Percentiles rank a stretch among this genome's conserved stretches.
Conservation (phyloP, 1,284 basidiomycete species). For the Peniophora sp. region DNA sequence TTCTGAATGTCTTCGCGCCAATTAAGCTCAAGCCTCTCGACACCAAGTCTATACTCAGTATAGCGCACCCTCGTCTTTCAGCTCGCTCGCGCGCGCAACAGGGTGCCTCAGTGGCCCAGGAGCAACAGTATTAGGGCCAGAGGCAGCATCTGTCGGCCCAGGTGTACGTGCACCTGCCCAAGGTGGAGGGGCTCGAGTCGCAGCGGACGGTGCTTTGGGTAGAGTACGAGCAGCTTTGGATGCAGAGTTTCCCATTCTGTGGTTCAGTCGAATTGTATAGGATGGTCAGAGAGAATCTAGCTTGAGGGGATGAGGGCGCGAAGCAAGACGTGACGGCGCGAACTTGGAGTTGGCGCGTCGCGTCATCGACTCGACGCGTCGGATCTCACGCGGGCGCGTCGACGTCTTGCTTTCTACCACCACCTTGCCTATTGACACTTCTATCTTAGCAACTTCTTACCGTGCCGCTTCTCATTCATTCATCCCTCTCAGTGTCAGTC, state of each 20-base stretch:
- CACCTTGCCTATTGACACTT: too few species aligned
- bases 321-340: neutral
- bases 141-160: neutral
- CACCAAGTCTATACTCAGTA: neutral
- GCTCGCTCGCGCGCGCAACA: slow-evolving; percentile 39
- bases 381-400: too few species aligned
- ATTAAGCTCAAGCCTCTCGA: neutral
- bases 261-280: neutral
- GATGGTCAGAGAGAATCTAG: too few species aligned
- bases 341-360: neutral
- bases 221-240: slow-evolving; percentile 64
- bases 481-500: too few species aligned
- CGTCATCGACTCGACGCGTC: too few species aligned
- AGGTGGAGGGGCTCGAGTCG: slow-evolving; percentile 23
- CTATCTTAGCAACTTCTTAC: too few species aligned
- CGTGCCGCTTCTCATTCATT: too few species aligned
- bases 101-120: slow-evolving; percentile 2
- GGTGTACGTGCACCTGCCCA: slow-evolving; percentile 45
- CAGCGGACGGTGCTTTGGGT: slow-evolving; percentile 30
- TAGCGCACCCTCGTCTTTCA: slow-evolving; percentile 39
- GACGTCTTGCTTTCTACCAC: too few species aligned
- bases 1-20: slow-evolving; percentile 47
- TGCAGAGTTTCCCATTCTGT: slow-evolving; percentile 56
- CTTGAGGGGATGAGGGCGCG: neutral
- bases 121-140: slow-evolving; percentile 7